phyloP scores from a whole-genome alignment of 768 basidiomycete genomes.

The Arthromyces matolae region DNA sequence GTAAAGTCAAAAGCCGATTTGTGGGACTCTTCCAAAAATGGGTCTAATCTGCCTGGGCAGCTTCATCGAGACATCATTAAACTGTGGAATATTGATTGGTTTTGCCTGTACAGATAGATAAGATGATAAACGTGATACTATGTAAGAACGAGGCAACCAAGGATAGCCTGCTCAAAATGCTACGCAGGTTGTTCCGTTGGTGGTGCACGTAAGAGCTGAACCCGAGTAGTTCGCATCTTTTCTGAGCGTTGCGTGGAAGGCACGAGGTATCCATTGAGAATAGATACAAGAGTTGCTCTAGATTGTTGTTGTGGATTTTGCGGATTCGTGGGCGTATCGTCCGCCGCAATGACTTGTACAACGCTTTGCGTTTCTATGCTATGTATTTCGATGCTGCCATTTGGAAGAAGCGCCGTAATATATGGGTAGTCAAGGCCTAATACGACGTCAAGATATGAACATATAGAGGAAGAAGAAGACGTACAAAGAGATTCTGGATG shows the following conservation, averaged over 20 bases:
- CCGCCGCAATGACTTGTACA: slow-evolving; percentile 63
- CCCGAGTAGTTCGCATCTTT: slow-evolving; percentile 41
- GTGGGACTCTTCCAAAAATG: too few species aligned
- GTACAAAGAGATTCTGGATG: slow-evolving; percentile 76
- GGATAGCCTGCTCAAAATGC: too few species aligned
- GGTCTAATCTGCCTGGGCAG: too few species aligned
- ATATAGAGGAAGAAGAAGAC: slow-evolving; percentile 25
- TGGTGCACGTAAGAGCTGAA: slow-evolving; percentile 27
- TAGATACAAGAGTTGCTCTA: slow-evolving; percentile 35
- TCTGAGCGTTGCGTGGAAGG: slow-evolving; percentile 47
- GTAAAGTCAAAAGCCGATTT: too few species aligned
- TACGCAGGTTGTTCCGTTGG: too few species aligned
- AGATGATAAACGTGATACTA: too few species aligned
- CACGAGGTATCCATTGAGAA: slow-evolving; percentile 43
- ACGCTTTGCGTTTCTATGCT: slow-evolving; percentile 69
- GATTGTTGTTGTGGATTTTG: slow-evolving; percentile 20
- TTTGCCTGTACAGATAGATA: too few species aligned
- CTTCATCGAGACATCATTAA: too few species aligned
- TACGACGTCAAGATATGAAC: not conserved
- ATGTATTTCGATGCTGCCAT: slow-evolving; percentile 80
- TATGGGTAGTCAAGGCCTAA: slow-evolving; percentile 81
- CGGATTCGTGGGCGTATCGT: slow-evolving; percentile 23
- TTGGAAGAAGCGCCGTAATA: slow-evolving; percentile 71
- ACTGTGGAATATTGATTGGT: too few species aligned
- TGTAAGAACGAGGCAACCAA: too few species aligned